These are phyloP conservation scores for Colletotrichum melonis DNA, from an alignment of 2,329 filamentous ascomycete genomes.

Conservation along the genomic window DNA sequence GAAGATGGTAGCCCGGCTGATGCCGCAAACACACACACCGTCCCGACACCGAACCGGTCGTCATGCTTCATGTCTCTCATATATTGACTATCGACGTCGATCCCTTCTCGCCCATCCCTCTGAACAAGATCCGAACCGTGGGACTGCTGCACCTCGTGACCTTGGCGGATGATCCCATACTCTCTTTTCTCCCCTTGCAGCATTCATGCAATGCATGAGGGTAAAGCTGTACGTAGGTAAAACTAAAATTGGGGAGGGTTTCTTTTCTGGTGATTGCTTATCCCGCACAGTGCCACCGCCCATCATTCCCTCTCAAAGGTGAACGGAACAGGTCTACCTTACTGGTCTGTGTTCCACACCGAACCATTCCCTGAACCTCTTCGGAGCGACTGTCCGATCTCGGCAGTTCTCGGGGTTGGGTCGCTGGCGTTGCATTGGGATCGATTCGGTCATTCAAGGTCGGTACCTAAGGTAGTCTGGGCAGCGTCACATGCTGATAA, in stretches of 20 bases:
- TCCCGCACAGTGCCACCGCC: neutral
- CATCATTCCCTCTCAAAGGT: neutral
- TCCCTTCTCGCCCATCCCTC: neutral
- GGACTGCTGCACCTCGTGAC: neutral
- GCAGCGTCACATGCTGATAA: neutral
- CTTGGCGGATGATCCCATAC: neutral
- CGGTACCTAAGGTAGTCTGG: neutral
- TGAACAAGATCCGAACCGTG: neutral
- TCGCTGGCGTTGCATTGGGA: neutral
- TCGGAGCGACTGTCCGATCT: conserved; percentile 14
- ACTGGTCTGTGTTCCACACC: conserved; percentile 8
- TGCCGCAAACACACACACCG: neutral
- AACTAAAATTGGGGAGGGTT: neutral
- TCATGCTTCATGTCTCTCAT: neutral
- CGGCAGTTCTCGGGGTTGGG: conserved; percentile 15
- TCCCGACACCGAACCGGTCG: neutral
- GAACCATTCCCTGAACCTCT: neutral
- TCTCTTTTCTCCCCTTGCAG: neutral
- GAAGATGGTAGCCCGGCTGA: neutral
- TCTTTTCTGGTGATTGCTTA: neutral
- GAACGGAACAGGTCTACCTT: neutral
- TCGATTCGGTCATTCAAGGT: too few relatives aligned
- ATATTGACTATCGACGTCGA: conserved; percentile 1
- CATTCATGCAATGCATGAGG: neutral
- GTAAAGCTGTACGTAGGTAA: neutral